Evolutionary conservation across 345 rosid species (phyloP).

Genomic region (Ceriops zippeliana): DNA sequence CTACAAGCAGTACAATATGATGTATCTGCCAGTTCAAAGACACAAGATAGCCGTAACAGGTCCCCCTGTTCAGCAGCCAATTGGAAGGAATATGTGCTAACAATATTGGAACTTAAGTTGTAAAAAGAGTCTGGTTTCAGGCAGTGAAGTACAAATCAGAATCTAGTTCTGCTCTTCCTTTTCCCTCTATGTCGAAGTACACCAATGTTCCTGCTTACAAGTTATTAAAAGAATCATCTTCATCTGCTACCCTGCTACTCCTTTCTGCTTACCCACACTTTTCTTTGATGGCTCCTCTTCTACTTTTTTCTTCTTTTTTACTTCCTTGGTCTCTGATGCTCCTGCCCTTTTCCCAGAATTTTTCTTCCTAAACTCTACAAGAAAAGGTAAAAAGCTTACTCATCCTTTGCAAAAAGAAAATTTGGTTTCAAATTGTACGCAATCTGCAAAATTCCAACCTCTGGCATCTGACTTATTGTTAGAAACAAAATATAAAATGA

Average conservation of each 20-base stretch:
- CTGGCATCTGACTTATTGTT: background rate
- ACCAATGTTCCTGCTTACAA: conserved; percentile 10
- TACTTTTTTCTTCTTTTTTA: conserved; percentile 43
- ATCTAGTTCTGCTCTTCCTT: background rate
- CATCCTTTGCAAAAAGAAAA: background rate
- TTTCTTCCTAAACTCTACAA: conserved; percentile 59
- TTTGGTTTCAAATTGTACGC: background rate
- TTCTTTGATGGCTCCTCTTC: conserved; percentile 33
- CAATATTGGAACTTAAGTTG: too few relatives aligned
- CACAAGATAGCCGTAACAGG: too few relatives aligned
- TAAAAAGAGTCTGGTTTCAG: too few relatives aligned
- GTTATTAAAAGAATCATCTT: conserved; percentile 1
- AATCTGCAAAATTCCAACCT: background rate
- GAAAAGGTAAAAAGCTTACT: conserved; percentile 1
- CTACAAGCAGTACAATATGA: too few relatives aligned
- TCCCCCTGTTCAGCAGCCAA: too few relatives aligned
- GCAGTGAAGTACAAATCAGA: too few relatives aligned
- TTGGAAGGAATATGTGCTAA: too few relatives aligned
- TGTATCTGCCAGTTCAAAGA: too few relatives aligned
- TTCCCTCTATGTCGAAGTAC: background rate
- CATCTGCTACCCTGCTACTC: conserved; percentile 5
- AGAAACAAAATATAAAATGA: too few relatives aligned
- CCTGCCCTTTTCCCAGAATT: conserved; percentile 60
- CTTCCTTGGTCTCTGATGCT: conserved; percentile 41
- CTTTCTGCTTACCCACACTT: conserved; percentile 29